phyloP scores from a whole-genome alignment of 768 basidiomycete species.

The Cystofilobasidium macerans region DNA sequence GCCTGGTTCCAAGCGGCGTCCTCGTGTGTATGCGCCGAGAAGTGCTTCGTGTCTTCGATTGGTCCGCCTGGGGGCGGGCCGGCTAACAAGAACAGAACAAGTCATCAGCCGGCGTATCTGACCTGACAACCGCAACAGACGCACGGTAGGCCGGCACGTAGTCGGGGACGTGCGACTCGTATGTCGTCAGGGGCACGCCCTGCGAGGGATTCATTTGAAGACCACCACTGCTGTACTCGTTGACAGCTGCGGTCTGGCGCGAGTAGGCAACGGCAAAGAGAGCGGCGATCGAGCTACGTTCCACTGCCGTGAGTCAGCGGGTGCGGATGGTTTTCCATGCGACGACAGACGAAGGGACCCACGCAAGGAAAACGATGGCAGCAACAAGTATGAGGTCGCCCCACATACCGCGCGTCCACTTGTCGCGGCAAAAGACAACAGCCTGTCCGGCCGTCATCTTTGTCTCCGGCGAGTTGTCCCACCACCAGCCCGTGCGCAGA shows the following conservation, averaged over 20 bases:
- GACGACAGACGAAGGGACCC: neutral
- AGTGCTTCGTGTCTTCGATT: neutral
- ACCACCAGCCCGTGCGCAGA: neutral
- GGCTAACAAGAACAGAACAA: neutral
- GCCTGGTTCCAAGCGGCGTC: conserved; percentile 19
- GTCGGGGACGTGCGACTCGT: conserved; percentile 9
- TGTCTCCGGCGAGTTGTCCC: neutral
- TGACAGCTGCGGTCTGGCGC: conserved; percentile 15
- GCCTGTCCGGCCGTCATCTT: neutral
- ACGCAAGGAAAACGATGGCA: neutral
- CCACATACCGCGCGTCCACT: conserved; percentile 2
- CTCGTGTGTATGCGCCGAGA: conserved; percentile 4
- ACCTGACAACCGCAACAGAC: too few relatives aligned
- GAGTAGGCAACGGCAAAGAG: conserved; percentile 19
- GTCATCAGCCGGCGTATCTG: too few relatives aligned
- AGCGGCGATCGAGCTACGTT: conserved; percentile 5
- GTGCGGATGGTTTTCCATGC: neutral
- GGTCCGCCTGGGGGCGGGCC: neutral
- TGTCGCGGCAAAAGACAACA: neutral
- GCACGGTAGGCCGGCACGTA: conserved; percentile 19
- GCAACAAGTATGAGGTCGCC: conserved; percentile 14
- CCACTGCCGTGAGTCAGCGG: too few relatives aligned
- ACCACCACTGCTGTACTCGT: neutral
- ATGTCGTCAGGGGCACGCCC: conserved; percentile 8
- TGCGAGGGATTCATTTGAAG: neutral